These are phyloP conservation scores for Prinsepia uniflora DNA, from an alignment of 306 rosid genomes.

Conservation along the genomic window DNA sequence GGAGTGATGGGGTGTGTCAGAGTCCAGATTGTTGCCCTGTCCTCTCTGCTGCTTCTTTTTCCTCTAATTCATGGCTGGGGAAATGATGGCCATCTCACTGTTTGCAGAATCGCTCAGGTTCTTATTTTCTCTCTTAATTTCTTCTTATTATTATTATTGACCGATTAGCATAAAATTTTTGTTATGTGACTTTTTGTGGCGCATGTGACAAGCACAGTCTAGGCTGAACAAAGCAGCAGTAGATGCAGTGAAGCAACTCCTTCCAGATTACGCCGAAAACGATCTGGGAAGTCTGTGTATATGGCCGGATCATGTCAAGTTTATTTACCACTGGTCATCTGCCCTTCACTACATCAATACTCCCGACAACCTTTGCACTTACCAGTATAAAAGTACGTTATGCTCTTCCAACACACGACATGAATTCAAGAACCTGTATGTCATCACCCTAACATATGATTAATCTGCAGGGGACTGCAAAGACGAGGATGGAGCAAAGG, in stretches of 20 bases:
- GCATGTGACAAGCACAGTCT: conserved; percentile 26
- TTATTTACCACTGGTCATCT: conserved; percentile 62
- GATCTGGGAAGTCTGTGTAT: conserved; percentile 57
- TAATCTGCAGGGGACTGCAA: conserved; percentile 68
- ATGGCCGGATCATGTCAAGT: conserved; percentile 69
- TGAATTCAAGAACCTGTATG: neutral
- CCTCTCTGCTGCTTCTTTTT: conserved; percentile 37
- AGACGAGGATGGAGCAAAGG: conserved; percentile 46
- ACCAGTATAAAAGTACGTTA: conserved; percentile 42
- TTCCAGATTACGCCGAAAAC: conserved; percentile 47
- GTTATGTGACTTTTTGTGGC: neutral
- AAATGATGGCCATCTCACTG: conserved; percentile 54
- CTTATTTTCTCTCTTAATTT: neutral
- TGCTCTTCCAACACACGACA: neutral
- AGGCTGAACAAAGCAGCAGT: conserved; percentile 52
- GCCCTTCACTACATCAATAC: conserved; percentile 73
- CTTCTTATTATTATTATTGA: neutral
- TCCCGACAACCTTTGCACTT: conserved; percentile 60
- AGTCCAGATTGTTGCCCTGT: neutral
- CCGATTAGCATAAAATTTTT: neutral
- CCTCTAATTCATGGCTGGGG: conserved; percentile 65
- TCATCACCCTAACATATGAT: neutral
- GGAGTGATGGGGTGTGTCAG: conserved; percentile 14
- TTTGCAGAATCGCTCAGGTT: conserved; percentile 80
- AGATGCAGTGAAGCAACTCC: conserved; percentile 54